These are phyloP conservation scores for Suaeda aralocaspica DNA, from an alignment of 148 eudicot species.

Conservation along the genomic window DNA sequence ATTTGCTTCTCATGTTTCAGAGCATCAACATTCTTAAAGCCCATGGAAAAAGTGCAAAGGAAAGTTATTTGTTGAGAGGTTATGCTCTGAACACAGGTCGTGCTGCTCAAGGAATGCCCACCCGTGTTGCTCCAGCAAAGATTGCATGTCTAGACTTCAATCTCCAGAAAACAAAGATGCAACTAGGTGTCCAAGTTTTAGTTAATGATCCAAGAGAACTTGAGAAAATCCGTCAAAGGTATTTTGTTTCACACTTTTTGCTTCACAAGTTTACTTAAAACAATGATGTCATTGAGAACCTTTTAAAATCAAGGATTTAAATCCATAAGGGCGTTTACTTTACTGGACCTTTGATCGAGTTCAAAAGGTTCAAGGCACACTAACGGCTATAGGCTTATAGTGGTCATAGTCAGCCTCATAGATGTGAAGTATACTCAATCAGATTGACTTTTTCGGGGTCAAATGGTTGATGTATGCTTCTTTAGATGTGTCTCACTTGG, in stretches of 20 bases:
- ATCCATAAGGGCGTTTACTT: not conserved
- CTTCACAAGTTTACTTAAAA: not conserved
- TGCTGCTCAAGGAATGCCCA: slow-evolving; percentile 99
- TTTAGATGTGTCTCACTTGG: no score
- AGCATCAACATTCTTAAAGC: slow-evolving; percentile 91
- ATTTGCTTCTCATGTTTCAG: slow-evolving; percentile 33
- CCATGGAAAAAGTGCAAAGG: slow-evolving; percentile 90
- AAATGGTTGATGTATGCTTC: no score
- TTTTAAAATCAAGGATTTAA: not conserved
- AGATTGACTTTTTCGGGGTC: no score
- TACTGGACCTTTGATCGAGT: not conserved
- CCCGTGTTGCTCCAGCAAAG: slow-evolving; percentile 80
- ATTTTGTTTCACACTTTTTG: not conserved
- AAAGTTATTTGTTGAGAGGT: slow-evolving; percentile 87
- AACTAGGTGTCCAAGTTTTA: slow-evolving; percentile 92
- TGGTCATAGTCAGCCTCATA: no score
- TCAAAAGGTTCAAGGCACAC: no score
- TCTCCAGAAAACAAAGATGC: slow-evolving; percentile 97
- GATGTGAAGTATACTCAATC: no score
- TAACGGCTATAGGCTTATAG: no score
- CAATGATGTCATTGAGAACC: not conserved
- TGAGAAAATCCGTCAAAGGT: slow-evolving; percentile 98
- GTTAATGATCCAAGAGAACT: slow-evolving; percentile 93
- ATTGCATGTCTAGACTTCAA: slow-evolving; percentile 96
- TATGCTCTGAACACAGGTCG: slow-evolving; percentile 99